A percentile compares a stretch with the other conserved stretches of the same genome.
Conservation (phyloP, 1,139 yeast species). For the Pichia terricola region DNA sequence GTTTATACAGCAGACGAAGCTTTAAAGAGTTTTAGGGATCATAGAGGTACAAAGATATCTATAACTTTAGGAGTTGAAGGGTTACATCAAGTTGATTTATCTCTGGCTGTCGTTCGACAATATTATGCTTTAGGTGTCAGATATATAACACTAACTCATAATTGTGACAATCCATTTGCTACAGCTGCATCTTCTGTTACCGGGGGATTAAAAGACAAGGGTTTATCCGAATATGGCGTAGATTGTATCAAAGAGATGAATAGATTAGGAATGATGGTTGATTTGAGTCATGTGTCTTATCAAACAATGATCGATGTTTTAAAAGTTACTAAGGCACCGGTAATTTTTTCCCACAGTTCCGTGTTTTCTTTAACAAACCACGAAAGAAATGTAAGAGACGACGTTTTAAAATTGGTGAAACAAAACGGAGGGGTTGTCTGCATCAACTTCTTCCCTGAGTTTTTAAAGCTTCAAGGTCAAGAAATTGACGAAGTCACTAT, state of each 20-base stretch:
- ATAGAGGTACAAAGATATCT: conserved; percentile 29
- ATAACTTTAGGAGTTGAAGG: conserved; percentile 46
- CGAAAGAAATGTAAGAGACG: conserved; percentile 42
- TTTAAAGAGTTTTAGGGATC: conserved; percentile 24
- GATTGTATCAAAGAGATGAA: conserved; percentile 39
- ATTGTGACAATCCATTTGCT: conserved; percentile 48
- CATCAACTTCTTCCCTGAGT: conserved; percentile 37
- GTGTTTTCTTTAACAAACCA: conserved; percentile 33
- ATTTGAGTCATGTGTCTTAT: conserved; percentile 42
- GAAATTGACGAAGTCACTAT: conserved; percentile 26
- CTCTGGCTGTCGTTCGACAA: conserved; percentile 39
- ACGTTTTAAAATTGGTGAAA: conserved; percentile 31
- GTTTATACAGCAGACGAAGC: conserved; percentile 34
- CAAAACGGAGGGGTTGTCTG: conserved; percentile 41
- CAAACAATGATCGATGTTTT: conserved; percentile 41
- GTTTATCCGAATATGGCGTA: conserved; percentile 34
- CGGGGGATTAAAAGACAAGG: conserved; percentile 37
- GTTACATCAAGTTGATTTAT: conserved; percentile 40
- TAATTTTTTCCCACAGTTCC: conserved; percentile 42
- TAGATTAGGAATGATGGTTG: conserved; percentile 45
- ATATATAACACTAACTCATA: conserved; percentile 43
- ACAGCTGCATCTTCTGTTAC: conserved; percentile 40
- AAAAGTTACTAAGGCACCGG: conserved; percentile 36
- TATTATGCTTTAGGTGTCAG: conserved; percentile 41
- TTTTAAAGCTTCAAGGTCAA: conserved; percentile 26